Conservation (phyloP, 148 eudicot genomes). For the Beta vulgaris region DNA sequence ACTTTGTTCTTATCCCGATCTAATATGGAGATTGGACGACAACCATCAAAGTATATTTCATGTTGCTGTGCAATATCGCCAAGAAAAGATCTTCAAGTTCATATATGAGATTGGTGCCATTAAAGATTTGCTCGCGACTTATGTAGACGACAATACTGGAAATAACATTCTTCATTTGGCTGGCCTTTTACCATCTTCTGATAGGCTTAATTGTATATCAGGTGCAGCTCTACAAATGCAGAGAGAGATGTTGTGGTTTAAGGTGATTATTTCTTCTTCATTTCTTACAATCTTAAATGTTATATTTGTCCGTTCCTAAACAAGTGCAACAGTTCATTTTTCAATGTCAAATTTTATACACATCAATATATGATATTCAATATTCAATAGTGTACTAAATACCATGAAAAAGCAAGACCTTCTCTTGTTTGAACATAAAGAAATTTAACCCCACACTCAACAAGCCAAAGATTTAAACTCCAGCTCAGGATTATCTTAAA, state of each 20-base stretch:
- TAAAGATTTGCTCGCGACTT: slow-evolving; percentile 8
- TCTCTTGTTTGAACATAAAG: too few relatives aligned
- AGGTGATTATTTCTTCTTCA: slow-evolving; percentile 7
- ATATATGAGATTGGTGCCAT: slow-evolving; percentile 29
- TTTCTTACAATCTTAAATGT: too few relatives aligned
- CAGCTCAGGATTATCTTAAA: too few relatives aligned
- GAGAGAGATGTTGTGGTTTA: slow-evolving; percentile 26
- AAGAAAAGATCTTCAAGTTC: slow-evolving; percentile 27
- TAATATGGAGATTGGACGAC: slow-evolving; percentile 30
- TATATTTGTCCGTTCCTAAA: too few relatives aligned
- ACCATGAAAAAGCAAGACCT: too few relatives aligned
- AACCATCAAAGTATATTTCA: slow-evolving; percentile 15
- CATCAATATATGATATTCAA: too few relatives aligned
- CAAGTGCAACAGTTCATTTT: too few relatives aligned
- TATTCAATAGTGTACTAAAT: too few relatives aligned
- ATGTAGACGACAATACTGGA: not conserved
- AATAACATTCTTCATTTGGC: slow-evolving; percentile 31
- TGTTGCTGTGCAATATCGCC: slow-evolving; percentile 24
- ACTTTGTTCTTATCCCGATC: slow-evolving; percentile 19
- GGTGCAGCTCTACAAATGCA: slow-evolving; percentile 38
- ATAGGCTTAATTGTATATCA: slow-evolving; percentile 19
- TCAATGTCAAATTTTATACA: too few relatives aligned
- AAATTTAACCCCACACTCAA: too few relatives aligned
- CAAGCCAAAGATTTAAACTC: too few relatives aligned
- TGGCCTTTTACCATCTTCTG: slow-evolving; percentile 8